phyloP scores from a whole-genome alignment of 768 basidiomycete species.

The Lanmaoa rubissima region DNA sequence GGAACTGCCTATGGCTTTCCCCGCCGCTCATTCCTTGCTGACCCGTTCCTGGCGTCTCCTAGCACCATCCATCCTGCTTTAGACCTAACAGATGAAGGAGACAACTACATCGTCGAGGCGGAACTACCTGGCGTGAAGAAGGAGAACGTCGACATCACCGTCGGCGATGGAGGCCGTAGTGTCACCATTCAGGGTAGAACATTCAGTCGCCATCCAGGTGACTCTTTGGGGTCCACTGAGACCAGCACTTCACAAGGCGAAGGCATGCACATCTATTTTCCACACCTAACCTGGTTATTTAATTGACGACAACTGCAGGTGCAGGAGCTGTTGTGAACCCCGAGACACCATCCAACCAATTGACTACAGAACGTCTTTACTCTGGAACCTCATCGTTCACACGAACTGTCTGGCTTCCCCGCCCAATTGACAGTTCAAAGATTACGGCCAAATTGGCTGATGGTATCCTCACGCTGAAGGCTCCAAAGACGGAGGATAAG shows the following conservation, averaged over 20 bases:
- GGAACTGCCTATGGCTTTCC: conserved; percentile 24
- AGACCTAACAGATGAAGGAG: conserved; percentile 64
- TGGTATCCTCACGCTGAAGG: conserved; percentile 63
- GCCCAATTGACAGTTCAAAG: conserved; percentile 52
- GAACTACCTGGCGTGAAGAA: conserved; percentile 79
- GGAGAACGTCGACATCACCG: conserved; percentile 67
- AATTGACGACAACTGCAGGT: neutral
- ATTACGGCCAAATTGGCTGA: conserved; percentile 65
- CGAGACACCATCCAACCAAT: conserved; percentile 38
- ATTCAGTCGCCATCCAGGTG: conserved; percentile 23
- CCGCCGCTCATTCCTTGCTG: conserved; percentile 43
- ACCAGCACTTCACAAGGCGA: conserved; percentile 15
- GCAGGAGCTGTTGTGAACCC: conserved; percentile 18
- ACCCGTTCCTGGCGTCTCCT: conserved; percentile 45
- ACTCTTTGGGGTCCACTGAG: conserved; percentile 23
- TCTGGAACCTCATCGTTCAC: conserved; percentile 55
- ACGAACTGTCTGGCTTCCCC: conserved; percentile 72
- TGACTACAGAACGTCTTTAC: conserved; percentile 62
- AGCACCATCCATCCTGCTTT: conserved; percentile 50
- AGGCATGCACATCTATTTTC: conserved; percentile 24
- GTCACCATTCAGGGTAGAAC: conserved; percentile 71
- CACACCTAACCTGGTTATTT: no score
- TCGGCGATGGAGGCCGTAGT: conserved; percentile 69
- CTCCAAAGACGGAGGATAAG: conserved; percentile 61
- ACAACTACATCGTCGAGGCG: conserved; percentile 67